A percentile compares a stretch with the other conserved stretches of the same genome.
These are phyloP conservation scores for Gypsophila paniculata DNA, from an alignment of 179 eudicot species.

Conservation along the genomic window DNA sequence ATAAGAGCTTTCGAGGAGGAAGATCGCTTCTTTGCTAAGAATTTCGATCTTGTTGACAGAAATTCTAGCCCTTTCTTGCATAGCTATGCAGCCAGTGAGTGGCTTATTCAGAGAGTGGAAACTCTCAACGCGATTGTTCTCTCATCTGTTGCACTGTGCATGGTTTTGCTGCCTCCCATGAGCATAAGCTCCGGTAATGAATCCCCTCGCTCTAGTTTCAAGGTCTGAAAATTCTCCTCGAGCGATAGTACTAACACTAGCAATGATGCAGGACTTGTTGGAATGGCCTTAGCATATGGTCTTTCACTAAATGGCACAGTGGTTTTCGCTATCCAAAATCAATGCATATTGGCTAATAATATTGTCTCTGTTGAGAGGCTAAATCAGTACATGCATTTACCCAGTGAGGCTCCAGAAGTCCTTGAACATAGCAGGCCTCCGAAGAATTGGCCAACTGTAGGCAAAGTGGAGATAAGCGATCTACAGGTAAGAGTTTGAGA, in stretches of 20 bases:
- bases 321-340: constrained; percentile 51
- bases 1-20: constrained; percentile 70
- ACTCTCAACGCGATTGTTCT: constrained; percentile 54
- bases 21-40: constrained; percentile 58
- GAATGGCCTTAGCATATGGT: constrained; percentile 74
- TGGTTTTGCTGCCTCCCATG: constrained; percentile 74
- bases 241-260: neutral
- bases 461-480: constrained; percentile 66
- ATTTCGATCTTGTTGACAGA: constrained; percentile 53
- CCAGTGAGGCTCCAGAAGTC: constrained; percentile 74
- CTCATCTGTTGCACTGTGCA: constrained; percentile 56
- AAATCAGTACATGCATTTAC: constrained; percentile 68
- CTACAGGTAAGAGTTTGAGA: constrained; percentile 38
- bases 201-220: neutral
- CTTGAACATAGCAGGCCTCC: constrained; percentile 55
- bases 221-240: neutral
- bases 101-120: constrained; percentile 77
- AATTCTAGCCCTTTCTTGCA: constrained; percentile 72
- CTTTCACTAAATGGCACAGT: constrained; percentile 54
- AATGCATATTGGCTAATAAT: constrained; percentile 54
- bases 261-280: constrained; percentile 53
- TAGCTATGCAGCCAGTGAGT: constrained; percentile 66
- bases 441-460: constrained; percentile 53
- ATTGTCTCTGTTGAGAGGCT: constrained; percentile 78
- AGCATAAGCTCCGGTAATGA: constrained; percentile 60